Conservation (phyloP, 176 grass and related monocot species). For the Avena sativa region DNA sequence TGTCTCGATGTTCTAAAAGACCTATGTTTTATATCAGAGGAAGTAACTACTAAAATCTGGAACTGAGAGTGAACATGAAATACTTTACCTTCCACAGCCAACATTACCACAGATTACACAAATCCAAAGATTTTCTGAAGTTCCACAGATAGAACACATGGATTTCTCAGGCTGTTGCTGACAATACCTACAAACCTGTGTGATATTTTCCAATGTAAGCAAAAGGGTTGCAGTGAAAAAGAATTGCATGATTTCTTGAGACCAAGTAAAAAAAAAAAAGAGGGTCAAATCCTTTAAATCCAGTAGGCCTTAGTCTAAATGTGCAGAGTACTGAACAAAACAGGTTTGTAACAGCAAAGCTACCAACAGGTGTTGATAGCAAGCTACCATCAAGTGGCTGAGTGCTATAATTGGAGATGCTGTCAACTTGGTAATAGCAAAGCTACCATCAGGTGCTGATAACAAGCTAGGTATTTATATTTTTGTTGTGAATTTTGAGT, state of each 20-base stretch:
- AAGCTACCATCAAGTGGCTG: not conserved
- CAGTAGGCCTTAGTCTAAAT: not conserved
- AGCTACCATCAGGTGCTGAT: not conserved
- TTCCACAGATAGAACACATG: slow-evolving; percentile 86
- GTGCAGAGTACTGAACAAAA: not conserved
- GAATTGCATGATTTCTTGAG: not conserved
- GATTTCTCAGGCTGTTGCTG: slow-evolving; percentile 94
- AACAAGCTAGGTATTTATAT: slow-evolving; percentile 3
- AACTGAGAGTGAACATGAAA: slow-evolving; percentile 33
- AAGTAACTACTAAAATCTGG: slow-evolving; percentile 27
- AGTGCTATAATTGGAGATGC: slow-evolving; percentile 20
- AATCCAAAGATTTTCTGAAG: slow-evolving; percentile 91
- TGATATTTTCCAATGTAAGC: slow-evolving; percentile 44
- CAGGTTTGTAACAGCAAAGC: too few relatives aligned
- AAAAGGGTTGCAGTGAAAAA: not conserved
- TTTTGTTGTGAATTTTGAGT: slow-evolving; percentile 1
- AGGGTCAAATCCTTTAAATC: slow-evolving; percentile 20
- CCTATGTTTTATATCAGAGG: not conserved
- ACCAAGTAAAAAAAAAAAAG: not conserved
- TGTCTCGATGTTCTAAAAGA: not conserved
- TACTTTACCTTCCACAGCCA: slow-evolving; percentile 91
- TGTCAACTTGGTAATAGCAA: slow-evolving; percentile 25
- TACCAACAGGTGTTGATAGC: too few relatives aligned
- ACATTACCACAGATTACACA: slow-evolving; percentile 96
- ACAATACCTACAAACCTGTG: slow-evolving; percentile 95